Percentiles rank a stretch among this genome's conserved stretches.
phyloP scores from a whole-genome alignment of 2,329 filamentous ascomycete species.

The Fusarium circinatum region DNA sequence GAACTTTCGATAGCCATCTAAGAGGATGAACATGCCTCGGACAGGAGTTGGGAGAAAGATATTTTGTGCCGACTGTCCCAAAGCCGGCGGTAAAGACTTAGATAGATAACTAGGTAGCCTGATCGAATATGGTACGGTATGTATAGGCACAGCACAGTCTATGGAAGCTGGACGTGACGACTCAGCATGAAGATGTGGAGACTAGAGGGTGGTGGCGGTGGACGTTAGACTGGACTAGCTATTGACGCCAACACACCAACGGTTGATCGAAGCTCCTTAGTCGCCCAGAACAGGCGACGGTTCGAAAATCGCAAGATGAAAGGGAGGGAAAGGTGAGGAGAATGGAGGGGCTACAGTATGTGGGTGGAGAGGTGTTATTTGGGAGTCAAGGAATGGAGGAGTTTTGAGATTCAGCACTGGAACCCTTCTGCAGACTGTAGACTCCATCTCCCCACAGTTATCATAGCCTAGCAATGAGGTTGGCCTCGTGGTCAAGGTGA shows the following conservation, averaged over 20 bases:
- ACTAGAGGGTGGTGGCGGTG: slow-evolving; percentile 41
- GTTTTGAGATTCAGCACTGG: slow-evolving; percentile 40
- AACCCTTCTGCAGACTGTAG: slow-evolving; percentile 35
- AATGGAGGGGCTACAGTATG: slow-evolving; percentile 44
- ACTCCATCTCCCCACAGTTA: slow-evolving; percentile 44
- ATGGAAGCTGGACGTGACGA: slow-evolving; percentile 34
- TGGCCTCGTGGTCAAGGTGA: slow-evolving; percentile 38
- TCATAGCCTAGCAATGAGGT: slow-evolving; percentile 36
- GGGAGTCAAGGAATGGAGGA: slow-evolving; percentile 42
- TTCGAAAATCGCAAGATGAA: slow-evolving; percentile 39
- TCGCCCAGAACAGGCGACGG: slow-evolving; percentile 40
- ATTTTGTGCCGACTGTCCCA: slow-evolving; percentile 7
- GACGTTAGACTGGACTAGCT: slow-evolving; percentile 42
- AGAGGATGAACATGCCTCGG: slow-evolving; percentile 10
- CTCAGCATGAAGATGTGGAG: slow-evolving; percentile 43
- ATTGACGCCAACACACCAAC: slow-evolving; percentile 45
- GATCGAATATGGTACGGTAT: slow-evolving; percentile 27
- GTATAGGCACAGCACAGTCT: slow-evolving; percentile 12
- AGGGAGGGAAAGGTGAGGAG: slow-evolving; percentile 41
- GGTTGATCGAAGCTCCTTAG: slow-evolving; percentile 45
- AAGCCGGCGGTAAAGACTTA: slow-evolving; percentile 25
- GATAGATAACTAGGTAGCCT: slow-evolving; percentile 23
- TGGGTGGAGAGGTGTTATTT: slow-evolving; percentile 49
- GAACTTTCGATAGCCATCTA: slow-evolving; percentile 60
- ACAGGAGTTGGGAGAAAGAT: slow-evolving; percentile 10